Conservation (phyloP, 495 filamentous ascomycete species). For the Arthonia radiata region DNA sequence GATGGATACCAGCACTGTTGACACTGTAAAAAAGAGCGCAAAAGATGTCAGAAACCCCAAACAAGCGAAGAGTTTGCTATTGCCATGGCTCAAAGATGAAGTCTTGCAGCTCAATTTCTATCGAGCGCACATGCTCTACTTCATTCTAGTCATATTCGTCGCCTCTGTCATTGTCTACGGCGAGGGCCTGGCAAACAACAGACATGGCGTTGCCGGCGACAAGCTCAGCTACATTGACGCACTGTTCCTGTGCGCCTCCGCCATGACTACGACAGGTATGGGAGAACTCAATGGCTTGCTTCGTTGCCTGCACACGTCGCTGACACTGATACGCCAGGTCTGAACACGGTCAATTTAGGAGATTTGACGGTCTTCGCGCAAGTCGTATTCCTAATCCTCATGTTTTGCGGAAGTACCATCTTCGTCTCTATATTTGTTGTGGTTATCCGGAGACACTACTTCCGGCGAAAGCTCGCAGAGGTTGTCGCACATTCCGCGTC, state of each 20-base stretch:
- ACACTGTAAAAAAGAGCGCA: too few relatives aligned
- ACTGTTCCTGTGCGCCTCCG: slow-evolving; percentile 3
- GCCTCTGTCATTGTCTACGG: slow-evolving; percentile 2
- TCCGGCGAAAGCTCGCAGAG: slow-evolving; percentile 1
- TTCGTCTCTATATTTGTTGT: slow-evolving; percentile 3
- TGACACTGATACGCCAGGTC: too few relatives aligned
- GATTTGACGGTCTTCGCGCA: slow-evolving; percentile 2
- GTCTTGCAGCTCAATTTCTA: too few relatives aligned
- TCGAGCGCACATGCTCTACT: slow-evolving; percentile 1
- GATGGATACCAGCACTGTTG: too few relatives aligned
- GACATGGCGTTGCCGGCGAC: not conserved
- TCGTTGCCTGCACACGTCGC: too few relatives aligned
- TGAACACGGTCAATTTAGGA: slow-evolving; percentile 3
- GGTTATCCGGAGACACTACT: slow-evolving; percentile 1
- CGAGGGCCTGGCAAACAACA: not conserved
- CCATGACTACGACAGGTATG: slow-evolving; percentile 2
- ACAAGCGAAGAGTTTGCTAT: too few relatives aligned
- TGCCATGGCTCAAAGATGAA: too few relatives aligned
- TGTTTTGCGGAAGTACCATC: slow-evolving; percentile 1
- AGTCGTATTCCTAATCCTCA: slow-evolving; percentile 1
- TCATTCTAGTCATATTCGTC: slow-evolving; percentile 2
- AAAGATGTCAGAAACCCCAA: too few relatives aligned
- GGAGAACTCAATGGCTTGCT: too few relatives aligned
- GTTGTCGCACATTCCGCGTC: slow-evolving; percentile 2
- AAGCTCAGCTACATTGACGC: slow-evolving; percentile 2